phyloP scores from a whole-genome alignment of 228 moss, liverwort and hornwort species.

The Sphagnum fallax region DNA sequence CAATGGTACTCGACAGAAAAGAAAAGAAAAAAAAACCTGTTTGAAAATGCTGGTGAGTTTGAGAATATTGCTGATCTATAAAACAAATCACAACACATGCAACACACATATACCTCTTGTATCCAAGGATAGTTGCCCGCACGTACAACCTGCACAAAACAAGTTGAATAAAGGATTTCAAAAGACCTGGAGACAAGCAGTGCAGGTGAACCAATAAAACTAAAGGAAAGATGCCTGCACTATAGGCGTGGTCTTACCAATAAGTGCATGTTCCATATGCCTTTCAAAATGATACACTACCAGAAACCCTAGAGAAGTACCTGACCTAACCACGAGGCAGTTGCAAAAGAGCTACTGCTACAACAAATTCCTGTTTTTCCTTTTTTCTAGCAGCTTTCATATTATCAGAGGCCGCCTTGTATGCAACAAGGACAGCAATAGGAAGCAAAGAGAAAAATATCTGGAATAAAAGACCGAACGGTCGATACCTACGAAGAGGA shows the following conservation, averaged over 20 bases:
- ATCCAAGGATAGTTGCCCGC: constrained; percentile 77
- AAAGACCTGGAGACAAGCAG: not conserved
- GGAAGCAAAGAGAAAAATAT: too few species aligned
- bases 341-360: too few species aligned
- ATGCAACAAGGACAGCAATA: too few species aligned
- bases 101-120: constrained; percentile 44
- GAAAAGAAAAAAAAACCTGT: not conserved
- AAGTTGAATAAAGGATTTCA: not conserved
- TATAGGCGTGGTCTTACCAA: not conserved
- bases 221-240: not conserved
- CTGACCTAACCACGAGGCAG: not conserved
- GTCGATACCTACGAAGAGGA: too few species aligned
- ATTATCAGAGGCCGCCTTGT: too few species aligned
- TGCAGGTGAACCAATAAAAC: not conserved
- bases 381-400: too few species aligned
- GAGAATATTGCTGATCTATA: not conserved
- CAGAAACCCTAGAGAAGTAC: too few species aligned
- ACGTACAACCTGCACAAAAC: constrained; percentile 65
- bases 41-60: not conserved
- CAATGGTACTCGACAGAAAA: not conserved
- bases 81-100: not conserved
- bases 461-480: too few species aligned
- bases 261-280: not conserved
- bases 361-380: too few species aligned
- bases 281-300: not conserved